phyloP scores from a whole-genome alignment of 2,329 filamentous ascomycete genomes.

The Arthrobotrys musiformis region DNA sequence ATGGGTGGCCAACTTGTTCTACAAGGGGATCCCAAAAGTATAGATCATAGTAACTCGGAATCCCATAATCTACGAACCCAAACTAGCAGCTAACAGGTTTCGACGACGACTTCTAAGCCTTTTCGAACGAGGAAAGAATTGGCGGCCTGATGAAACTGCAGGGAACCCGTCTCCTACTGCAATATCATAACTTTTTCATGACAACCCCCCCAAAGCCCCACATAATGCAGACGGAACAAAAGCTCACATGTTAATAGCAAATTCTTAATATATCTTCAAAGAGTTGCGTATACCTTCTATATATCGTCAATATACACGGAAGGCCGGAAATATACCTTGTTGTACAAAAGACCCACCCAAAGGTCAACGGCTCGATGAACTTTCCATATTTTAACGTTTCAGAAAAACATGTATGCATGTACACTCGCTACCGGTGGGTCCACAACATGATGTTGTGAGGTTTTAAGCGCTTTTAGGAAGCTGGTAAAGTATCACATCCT shows the following conservation, averaged over 20 bases:
- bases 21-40: not conserved
- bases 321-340: not conserved
- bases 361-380: not conserved
- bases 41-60: not conserved
- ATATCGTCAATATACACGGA: not conserved
- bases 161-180: not conserved
- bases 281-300: not conserved
- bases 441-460: not conserved
- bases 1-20: not conserved
- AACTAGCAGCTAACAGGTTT: not conserved
- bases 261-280: not conserved
- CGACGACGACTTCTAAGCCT: not conserved
- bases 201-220: not conserved
- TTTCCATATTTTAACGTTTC: constrained; percentile 21
- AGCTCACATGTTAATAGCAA: not conserved
- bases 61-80: not conserved
- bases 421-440: not conserved
- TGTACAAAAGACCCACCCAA: not conserved
- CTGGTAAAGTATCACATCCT: constrained; percentile 25
- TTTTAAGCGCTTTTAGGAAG: constrained; percentile 36
- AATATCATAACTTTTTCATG: not conserved
- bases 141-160: not conserved
- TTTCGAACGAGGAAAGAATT: not conserved
- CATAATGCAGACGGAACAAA: not conserved
- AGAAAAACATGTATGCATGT: not conserved